Evolutionary conservation across 768 basidiomycete genomes (phyloP), one percentile per base, ranked within the genome.

Genomic region (Suillus hirtellus): DNA sequence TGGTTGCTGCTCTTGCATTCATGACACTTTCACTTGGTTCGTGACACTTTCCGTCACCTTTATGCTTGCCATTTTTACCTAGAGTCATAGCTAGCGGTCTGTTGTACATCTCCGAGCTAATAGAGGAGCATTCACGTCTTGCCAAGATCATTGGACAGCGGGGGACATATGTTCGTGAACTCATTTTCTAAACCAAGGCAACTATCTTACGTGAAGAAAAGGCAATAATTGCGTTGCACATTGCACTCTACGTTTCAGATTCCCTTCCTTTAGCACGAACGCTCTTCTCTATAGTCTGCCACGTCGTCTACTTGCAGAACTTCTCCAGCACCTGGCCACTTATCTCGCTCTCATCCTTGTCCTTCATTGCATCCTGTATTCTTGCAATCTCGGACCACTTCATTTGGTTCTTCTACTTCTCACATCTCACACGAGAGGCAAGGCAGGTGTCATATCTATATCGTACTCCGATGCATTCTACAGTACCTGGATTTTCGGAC

Each of bases 391-490:
- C 79, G 1, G 94, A 98, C 78, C 97, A 99, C 76, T 98, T 98
- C 72, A 74, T 93, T 46, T 98, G 96, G 93, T 99, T 99, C 81
- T 94, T 92, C 78, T 84, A 99, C 77, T 99, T 99, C 75, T 86
- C 95, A 49, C 84, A 79, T 35, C 69, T 89, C 44, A 85, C 89
- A 10, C 86, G 86, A 62, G 84, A 89, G 42, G 84, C 88, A 17
- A 79, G 87, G 63, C 85, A 85, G 40, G 69, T 67, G 34, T 73
- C 78, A 44, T 80, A 81, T 44, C 76, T 78, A 35, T 86, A 86
- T 70, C 79, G 84, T 35, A 69, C 74, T 21, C 68, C 76, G 10
- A 70, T 73, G n/a, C n/a, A 35, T n/a, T 49, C 68, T 27, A 34
- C 60, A 27, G 68, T 72, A 1, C 83, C 80, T 10, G 79, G 81